Evolutionary conservation across 2,329 filamentous ascomycete species (phyloP).

Genomic region (Nothophaeocryptopus gaeumannii): DNA sequence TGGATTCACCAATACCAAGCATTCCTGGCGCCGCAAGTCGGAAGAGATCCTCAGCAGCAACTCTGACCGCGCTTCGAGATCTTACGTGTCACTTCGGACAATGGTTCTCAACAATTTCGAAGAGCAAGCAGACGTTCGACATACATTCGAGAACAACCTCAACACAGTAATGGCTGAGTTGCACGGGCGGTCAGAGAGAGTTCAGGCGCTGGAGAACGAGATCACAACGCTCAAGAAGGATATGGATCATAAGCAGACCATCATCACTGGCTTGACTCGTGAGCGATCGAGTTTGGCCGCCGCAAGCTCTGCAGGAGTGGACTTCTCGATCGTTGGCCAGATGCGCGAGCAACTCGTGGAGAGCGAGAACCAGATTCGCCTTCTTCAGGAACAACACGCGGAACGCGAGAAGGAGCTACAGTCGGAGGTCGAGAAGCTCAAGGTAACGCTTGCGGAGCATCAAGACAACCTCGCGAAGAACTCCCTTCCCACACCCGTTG

Average conservation of each 20-base stretch:
- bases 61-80: constrained; percentile 86
- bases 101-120: constrained; percentile 86
- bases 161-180: constrained; percentile 92
- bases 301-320: constrained; percentile 65
- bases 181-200: constrained; percentile 79
- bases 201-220: constrained; percentile 84
- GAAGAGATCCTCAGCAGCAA: constrained; percentile 29
- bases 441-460: constrained; percentile 49
- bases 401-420: constrained; percentile 71
- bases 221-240: constrained; percentile 83
- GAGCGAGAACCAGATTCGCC: constrained; percentile 73
- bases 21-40: constrained; percentile 51
- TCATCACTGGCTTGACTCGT: constrained; percentile 89
- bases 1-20: constrained; percentile 46
- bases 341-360: constrained; percentile 85
- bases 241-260: constrained; percentile 94
- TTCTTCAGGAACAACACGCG: constrained; percentile 70
- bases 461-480: constrained; percentile 19
- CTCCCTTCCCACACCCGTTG: constrained; percentile 23
- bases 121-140: constrained; percentile 74
- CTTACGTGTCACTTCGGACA: constrained; percentile 83
- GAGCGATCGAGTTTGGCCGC: constrained; percentile 86
- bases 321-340: constrained; percentile 84
- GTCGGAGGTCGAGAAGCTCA: constrained; percentile 67
- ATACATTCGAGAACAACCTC: constrained; percentile 88